A percentile compares a stretch with the other conserved stretches of the same genome.
Conservation (phyloP, 2,329 filamentous ascomycete genomes). For the Xylaria sp. region DNA sequence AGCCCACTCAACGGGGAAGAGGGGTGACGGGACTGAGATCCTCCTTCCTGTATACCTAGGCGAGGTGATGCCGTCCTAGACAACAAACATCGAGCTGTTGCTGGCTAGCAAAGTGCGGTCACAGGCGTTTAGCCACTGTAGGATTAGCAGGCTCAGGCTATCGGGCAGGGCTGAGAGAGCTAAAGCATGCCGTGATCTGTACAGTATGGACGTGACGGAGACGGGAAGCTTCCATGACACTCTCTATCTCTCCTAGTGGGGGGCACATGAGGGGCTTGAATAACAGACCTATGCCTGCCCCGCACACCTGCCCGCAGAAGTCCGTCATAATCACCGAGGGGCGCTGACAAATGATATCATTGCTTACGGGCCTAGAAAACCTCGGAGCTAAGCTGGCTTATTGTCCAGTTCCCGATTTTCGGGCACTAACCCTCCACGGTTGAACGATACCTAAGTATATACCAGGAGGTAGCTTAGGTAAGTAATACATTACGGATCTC, state of each 20-base stretch:
- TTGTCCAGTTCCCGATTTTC: constrained; percentile 32
- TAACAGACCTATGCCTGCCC: constrained; percentile 35
- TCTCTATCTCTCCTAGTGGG: constrained; percentile 12
- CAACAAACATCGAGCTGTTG: constrained; percentile 5
- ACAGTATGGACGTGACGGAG: constrained; percentile 19
- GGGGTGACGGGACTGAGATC: constrained; percentile 26
- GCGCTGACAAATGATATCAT: constrained; percentile 51
- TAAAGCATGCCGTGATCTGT: not conserved
- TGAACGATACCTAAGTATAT: not conserved
- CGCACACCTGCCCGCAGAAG: constrained; percentile 41
- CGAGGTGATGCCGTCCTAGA: constrained; percentile 6
- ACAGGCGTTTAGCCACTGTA: constrained; percentile 27
- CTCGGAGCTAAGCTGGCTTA: constrained; percentile 37
- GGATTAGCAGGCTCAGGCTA: not conserved
- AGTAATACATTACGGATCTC: no score
- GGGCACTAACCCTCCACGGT: constrained; percentile 12
- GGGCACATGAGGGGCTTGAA: constrained; percentile 30
- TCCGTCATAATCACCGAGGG: constrained; percentile 44
- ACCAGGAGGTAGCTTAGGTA: not conserved
- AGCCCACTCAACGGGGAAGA: constrained; percentile 25
- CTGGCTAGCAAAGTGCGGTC: constrained; percentile 7
- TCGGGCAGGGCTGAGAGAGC: not conserved
- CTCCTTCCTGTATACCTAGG: constrained; percentile 1
- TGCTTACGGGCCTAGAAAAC: constrained; percentile 27
- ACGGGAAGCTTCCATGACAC: constrained; percentile 22